These are phyloP conservation scores for Saxophila tyrrhenica DNA, from an alignment of 495 filamentous ascomycete genomes.

Conservation along the genomic window DNA sequence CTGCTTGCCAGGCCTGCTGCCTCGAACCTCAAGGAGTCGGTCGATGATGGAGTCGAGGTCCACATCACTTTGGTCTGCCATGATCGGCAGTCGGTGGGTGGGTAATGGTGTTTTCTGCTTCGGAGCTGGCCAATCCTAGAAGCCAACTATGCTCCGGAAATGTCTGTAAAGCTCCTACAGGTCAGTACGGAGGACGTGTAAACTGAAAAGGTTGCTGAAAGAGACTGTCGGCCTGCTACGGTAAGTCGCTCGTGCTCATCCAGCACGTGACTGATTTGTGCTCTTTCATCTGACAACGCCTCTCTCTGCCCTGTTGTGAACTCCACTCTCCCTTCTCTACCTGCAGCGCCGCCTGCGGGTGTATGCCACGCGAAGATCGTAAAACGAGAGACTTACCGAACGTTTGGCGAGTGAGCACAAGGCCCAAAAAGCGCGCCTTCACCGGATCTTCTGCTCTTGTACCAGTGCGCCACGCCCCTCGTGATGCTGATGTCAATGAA, in stretches of 20 bases:
- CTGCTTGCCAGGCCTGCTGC: slow-evolving; percentile 95
- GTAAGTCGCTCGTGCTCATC: neutral
- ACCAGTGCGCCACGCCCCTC: neutral
- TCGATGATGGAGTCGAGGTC: slow-evolving; percentile 99
- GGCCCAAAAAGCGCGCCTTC: neutral
- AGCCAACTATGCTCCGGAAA: neutral
- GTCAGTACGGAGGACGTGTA: neutral
- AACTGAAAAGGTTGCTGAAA: neutral
- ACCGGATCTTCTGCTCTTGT: neutral
- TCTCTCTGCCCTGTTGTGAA: neutral
- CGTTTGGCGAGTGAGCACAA: neutral
- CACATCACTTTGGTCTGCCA: slow-evolving; percentile 96
- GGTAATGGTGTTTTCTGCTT: neutral
- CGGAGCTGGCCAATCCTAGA: neutral
- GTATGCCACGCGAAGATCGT: neutral
- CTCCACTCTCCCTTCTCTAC: neutral
- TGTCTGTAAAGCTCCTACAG: neutral
- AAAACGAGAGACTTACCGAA: neutral
- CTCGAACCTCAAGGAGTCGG: slow-evolving; percentile 91
- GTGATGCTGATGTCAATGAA: neutral
- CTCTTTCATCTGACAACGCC: neutral
- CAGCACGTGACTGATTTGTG: neutral
- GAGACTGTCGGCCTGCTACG: neutral
- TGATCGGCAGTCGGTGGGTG: slow-evolving; percentile 35
- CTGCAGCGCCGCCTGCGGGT: neutral